phyloP scores from a whole-genome alignment of 495 filamentous ascomycete genomes.

The Trichoderma gamsii region DNA sequence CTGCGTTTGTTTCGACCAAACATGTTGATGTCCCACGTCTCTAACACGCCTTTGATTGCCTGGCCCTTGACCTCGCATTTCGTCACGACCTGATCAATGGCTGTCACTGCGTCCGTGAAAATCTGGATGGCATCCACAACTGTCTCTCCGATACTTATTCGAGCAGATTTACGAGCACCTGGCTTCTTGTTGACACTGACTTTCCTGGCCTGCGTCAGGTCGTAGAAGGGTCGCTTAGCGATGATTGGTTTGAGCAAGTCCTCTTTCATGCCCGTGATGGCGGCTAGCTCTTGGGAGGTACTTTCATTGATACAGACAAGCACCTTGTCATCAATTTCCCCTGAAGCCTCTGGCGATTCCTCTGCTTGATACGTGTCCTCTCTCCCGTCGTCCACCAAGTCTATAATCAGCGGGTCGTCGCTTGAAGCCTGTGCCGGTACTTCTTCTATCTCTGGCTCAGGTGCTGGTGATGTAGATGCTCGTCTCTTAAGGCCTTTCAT shows the following conservation, averaged over 20 bases:
- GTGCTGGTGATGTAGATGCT: constrained; percentile 43
- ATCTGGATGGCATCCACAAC: constrained; percentile 32
- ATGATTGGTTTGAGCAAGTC: constrained; percentile 60
- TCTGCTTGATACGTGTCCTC: constrained; percentile 13
- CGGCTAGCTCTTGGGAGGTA: constrained; percentile 61
- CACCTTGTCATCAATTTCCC: constrained; percentile 39
- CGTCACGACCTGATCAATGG: constrained; percentile 71
- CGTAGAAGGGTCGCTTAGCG: constrained; percentile 60
- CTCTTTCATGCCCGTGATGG: constrained; percentile 67
- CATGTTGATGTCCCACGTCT: constrained; percentile 70
- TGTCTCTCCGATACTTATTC: constrained; percentile 32
- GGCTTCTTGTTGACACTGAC: constrained; percentile 47
- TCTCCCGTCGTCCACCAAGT: constrained; percentile 13
- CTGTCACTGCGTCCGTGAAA: constrained; percentile 42
- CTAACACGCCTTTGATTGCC: constrained; percentile 62
- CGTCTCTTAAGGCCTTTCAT: constrained; percentile 47
- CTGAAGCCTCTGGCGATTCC: constrained; percentile 11
- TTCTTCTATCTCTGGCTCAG: constrained; percentile 19
- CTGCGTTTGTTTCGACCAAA: constrained; percentile 44
- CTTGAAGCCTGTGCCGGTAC: background rate
- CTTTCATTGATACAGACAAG: constrained; percentile 81
- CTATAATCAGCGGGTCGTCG: constrained; percentile 13
- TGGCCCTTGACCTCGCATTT: constrained; percentile 65
- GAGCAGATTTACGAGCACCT: constrained; percentile 28
- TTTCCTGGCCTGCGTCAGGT: constrained; percentile 54